Conservation (phyloP, 352 stramenopile species). For the Globisporangium spiculum region DNA sequence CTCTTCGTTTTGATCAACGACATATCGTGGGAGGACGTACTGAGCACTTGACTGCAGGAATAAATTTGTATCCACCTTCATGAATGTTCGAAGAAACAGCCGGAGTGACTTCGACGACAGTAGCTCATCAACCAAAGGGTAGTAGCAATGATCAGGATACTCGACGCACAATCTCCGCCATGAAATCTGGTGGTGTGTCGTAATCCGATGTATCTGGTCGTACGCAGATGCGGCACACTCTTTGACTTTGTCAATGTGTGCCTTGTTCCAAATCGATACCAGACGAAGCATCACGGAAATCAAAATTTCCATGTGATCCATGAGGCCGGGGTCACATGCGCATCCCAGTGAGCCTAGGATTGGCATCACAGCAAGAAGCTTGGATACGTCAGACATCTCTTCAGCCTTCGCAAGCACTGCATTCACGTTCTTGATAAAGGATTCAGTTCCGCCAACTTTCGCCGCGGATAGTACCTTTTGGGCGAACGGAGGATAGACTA, state of each 20-base stretch:
- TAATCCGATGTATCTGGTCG: slow-evolving; percentile 55
- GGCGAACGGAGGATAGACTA: slow-evolving; percentile 6
- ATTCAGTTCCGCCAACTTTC: slow-evolving; percentile 18
- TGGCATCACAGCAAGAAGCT: slow-evolving; percentile 26
- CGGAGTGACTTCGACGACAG: slow-evolving; percentile 35
- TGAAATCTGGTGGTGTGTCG: slow-evolving; percentile 34
- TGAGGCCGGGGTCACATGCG: slow-evolving; percentile 29
- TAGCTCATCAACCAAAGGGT: slow-evolving; percentile 53
- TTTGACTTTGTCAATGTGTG: slow-evolving; percentile 23
- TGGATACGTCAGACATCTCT: slow-evolving; percentile 24
- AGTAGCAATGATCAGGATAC: slow-evolving; percentile 54
- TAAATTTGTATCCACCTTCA: slow-evolving; percentile 36
- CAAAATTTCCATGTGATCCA: slow-evolving; percentile 38
- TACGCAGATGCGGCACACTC: slow-evolving; percentile 29
- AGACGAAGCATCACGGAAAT: slow-evolving; percentile 53
- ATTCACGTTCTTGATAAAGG: slow-evolving; percentile 38
- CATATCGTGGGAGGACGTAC: slow-evolving; percentile 57
- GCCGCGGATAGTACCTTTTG: slow-evolving; percentile 36
- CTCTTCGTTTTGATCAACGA: slow-evolving; percentile 53
- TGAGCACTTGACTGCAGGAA: slow-evolving; percentile 51
- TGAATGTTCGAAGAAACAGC: slow-evolving; percentile 58
- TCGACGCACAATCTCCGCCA: slow-evolving; percentile 57
- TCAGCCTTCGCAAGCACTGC: slow-evolving; percentile 28
- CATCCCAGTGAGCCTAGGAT: slow-evolving; percentile 39
- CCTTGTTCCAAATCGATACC: slow-evolving; percentile 50